A percentile compares a stretch with the other conserved stretches of the same genome.
Conservation (phyloP, 441 rosid genomes). For the Erodium texanum region DNA sequence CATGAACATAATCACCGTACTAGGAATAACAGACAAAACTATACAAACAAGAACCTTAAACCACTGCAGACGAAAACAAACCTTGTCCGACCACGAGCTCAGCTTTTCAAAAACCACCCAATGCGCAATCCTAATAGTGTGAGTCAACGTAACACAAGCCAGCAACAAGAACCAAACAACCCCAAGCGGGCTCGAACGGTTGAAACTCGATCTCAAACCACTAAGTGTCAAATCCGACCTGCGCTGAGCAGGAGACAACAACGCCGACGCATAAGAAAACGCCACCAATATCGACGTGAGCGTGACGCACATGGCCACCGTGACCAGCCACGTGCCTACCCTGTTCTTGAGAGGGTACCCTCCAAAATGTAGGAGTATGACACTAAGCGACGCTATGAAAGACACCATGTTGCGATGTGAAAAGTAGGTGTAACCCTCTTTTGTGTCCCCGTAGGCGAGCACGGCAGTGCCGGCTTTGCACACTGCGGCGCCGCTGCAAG, state of each 20-base stretch:
- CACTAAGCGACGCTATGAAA: background rate
- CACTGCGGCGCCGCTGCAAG: background rate
- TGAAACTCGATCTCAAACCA: background rate
- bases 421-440: background rate
- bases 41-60: background rate
- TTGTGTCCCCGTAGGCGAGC: background rate
- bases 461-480: background rate
- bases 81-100: background rate
- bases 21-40: slow-evolving; percentile 1
- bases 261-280: background rate
- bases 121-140: background rate
- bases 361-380: background rate
- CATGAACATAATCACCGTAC: background rate
- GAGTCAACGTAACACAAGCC: background rate
- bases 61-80: background rate
- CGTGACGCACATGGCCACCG: background rate
- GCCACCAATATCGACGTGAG: background rate
- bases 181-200: background rate
- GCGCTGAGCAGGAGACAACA: background rate
- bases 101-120: background rate
- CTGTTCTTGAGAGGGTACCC: background rate
- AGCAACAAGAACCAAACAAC: background rate
- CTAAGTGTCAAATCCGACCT: background rate
- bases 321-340: background rate
- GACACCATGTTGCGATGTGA: background rate